A percentile compares a stretch with the other conserved stretches of the same genome.
phyloP scores from a whole-genome alignment of 768 basidiomycete species.

The Tulasnella sp. region DNA sequence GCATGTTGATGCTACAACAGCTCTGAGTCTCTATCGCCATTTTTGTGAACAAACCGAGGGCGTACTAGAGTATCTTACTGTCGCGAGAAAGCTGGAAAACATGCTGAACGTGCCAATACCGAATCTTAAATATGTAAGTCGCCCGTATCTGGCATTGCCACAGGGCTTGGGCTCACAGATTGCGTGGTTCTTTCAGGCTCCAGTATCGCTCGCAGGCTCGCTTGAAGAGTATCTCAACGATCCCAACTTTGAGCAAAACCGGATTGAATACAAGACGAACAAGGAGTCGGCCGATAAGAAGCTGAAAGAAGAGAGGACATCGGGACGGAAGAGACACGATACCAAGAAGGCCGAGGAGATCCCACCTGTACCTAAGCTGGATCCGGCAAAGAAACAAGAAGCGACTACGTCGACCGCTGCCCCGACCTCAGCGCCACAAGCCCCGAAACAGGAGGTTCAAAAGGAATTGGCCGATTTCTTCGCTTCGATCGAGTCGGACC shows the following conservation, averaged over 20 bases:
- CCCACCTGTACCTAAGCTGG: neutral
- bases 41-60: constrained; percentile 92
- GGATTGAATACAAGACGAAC: constrained; percentile 80
- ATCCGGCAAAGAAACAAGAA: neutral
- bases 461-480: constrained; percentile 76
- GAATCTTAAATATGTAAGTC: constrained; percentile 65
- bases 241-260: constrained; percentile 92
- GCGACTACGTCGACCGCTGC: constrained; percentile 10
- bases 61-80: constrained; percentile 78
- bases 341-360: neutral
- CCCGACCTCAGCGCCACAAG: constrained; percentile 16
- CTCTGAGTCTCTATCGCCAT: constrained; percentile 78
- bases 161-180: neutral
- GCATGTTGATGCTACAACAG: constrained; percentile 75
- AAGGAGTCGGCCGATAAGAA: constrained; percentile 50
- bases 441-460: constrained; percentile 21
- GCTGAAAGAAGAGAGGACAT: constrained; percentile 13
- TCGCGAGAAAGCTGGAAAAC: constrained; percentile 88
- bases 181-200: constrained; percentile 45
- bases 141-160: neutral
- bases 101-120: constrained; percentile 89
- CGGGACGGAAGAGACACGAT: neutral
- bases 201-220: constrained; percentile 84
- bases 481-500: constrained; percentile 69
- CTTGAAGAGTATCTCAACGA: constrained; percentile 94